Base-by-base conservation (phyloP, 805 yeast species). In the Clavispora asparagi region DNA sequence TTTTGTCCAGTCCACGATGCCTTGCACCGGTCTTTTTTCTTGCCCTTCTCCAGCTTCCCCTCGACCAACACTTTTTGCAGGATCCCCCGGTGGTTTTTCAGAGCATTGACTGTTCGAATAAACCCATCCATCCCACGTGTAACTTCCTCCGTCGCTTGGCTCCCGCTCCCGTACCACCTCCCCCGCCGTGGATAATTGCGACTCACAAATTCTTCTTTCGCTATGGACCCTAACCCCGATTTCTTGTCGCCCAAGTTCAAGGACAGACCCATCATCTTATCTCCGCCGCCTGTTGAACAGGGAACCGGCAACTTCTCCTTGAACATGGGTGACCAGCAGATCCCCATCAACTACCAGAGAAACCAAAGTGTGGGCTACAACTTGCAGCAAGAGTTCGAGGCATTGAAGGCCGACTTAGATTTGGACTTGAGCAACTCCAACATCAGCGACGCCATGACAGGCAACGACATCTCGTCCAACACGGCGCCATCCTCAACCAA, bases 331-430 rank as follows among this genome's bases (percentile, higher is more conserved):
- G 38, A 36, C 13, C 45, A 28, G 17, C 45, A 40, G 12, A 33
- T 33, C 37, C 37, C 37, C 14, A 32, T 44, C 17, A 40, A 40
- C 35, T 49, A 32, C 48, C 50, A 54, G 43, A 58, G 76, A 41
- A 73, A 71, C 53, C 74, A 65, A 53, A 67, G 73, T 51, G 77
- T 71, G 23, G 75, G 76, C 7, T 71, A 65, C 57, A 70, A 72
- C 54, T 63, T 72, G 55, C 75, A 72, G 54, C 74, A 72, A 42
- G 77, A 72, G 56, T 72, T 72, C 52, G 75, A 72, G 50, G 71
- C 76, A n/a, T 60, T 72, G 46, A 71, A 68, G 43, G 71, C 69
- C 16, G 76, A 72, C 53, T 66, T 72, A 61, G 75, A 72, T 54
- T 63, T 72, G 59, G 77, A 72, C 57, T 62, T 72, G 56, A 64